A percentile compares a stretch with the other conserved stretches of the same genome.
phyloP scores from a whole-genome alignment of 805 yeast species.

The Schizosaccharomyces octosporus region DNA sequence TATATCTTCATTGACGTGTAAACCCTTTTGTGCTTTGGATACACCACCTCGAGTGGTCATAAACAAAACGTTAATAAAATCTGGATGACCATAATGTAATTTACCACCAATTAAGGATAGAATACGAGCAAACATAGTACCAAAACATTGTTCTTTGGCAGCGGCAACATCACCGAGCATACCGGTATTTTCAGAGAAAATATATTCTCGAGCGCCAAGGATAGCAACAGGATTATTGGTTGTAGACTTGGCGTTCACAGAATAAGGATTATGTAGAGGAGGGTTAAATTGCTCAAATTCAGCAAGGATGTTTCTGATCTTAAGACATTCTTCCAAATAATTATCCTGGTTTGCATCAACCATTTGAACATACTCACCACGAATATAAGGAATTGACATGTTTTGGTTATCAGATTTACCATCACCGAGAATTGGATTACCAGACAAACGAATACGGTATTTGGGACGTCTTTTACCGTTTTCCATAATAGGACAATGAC shows the following conservation, averaged over 20 bases:
- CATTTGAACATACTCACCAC: slow-evolving; percentile 88
- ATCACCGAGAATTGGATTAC: slow-evolving; percentile 91
- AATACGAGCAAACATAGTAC: slow-evolving; percentile 82
- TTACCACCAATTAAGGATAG: slow-evolving; percentile 85
- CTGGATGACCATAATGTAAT: slow-evolving; percentile 91
- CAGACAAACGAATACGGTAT: slow-evolving; percentile 52
- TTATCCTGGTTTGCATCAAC: slow-evolving; percentile 94
- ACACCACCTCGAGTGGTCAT: slow-evolving; percentile 93
- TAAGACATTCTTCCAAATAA: slow-evolving; percentile 78
- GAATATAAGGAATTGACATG: slow-evolving; percentile 56
- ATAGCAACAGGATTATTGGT: slow-evolving; percentile 49
- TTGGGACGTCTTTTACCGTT: slow-evolving; percentile 37
- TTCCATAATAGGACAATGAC: slow-evolving; percentile 28
- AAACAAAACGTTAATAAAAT: slow-evolving; percentile 66
- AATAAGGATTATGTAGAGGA: slow-evolving; percentile 22
- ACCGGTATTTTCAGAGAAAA: slow-evolving; percentile 80
- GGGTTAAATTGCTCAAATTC: slow-evolving; percentile 66
- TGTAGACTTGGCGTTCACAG: slow-evolving; percentile 29
- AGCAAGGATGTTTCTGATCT: slow-evolving; percentile 63
- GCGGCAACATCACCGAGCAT: slow-evolving; percentile 91
- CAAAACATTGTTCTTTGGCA: slow-evolving; percentile 91
- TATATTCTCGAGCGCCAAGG: slow-evolving; percentile 83
- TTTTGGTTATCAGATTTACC: slow-evolving; percentile 94
- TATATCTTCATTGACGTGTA: slow-evolving; percentile 83
- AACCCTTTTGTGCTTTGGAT: slow-evolving; percentile 81